A percentile compares a stretch with the other conserved stretches of the same genome.
Conservation (phyloP, 176 grass and related monocot genomes). For the Sorghum bicolor region Sorghum_bicolor_NCBIv3 NC_012872.2:57220501-57221000, state of each 20-base stretch:
- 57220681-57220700: slow-evolving; percentile 72
- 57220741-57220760: slow-evolving; percentile 91
- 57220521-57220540: too few species aligned
- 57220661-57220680: background rate
- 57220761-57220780: slow-evolving; percentile 75
- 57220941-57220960: too few species aligned
- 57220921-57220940: background rate
- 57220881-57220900: background rate
- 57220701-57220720: slow-evolving; percentile 82
- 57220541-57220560: too few species aligned
- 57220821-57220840: slow-evolving; percentile 81
- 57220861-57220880: slow-evolving; percentile 95
- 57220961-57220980: background rate
- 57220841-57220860: slow-evolving; percentile 97
- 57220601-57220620: too few species aligned
- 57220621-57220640: background rate
- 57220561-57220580: too few species aligned
- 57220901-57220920: too few species aligned
- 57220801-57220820: slow-evolving; percentile 95
- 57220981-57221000: background rate
- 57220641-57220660: too few species aligned
- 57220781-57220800: slow-evolving; percentile 76
- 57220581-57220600: too few species aligned
- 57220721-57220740: slow-evolving; percentile 88
- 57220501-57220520: too few species aligned